Base-by-base conservation (phyloP, 2,329 filamentous ascomycete genomes). In the Paecilomyces fulvus region DNA sequence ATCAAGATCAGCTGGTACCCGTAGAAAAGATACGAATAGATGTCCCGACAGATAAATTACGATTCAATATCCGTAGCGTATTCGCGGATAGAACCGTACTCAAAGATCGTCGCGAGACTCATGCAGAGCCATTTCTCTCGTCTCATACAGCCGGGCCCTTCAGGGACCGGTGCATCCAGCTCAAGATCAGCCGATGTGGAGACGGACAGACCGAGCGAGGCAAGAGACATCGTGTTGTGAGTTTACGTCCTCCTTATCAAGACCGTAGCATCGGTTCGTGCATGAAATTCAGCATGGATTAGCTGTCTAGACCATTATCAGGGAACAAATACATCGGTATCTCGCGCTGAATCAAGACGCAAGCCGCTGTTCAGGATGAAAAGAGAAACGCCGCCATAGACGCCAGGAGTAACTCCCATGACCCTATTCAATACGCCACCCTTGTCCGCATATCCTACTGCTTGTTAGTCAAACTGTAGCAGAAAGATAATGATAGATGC, bases 371-470 rank as follows among this genome's bases (percentile, higher is more conserved):
- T 51, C 30, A 21, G 20, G 51, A 28, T 23, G 21, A 21, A 20
- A 25, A 52, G 37, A 48, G 4, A 48, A 55, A 60, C 54, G 56
- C 58, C 60, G 20, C 51, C 56, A 50, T 46, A 53, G 49, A 58
- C 58, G 54, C 56, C 56, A 46, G 48, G 30, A 37, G 20, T 48
- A 48, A 51, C 37, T 49, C 49, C 20, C 21, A 30, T 14, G 30
- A 31, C 52, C 54, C 51, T 9, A 63, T 66, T 73, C 65, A 80
- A 63, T 82, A 83, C 60, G 80, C 80, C 61, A 82, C 81, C 60
- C 80, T 70, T 53, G 80, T 83, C 56, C 80, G 75, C 76, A 83
- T 83, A 68, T 83, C 80, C 78, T 81, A 54, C 12, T 30, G 31
- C 4, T 6, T 5, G 52, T 60, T 54, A 61, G 51, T 60, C 66